Evolutionary conservation across 192 early-diverging fungal genomes (phyloP), one percentile per base, ranked within the genome.

Genomic region (Geosiphon pyriformis): DNA sequence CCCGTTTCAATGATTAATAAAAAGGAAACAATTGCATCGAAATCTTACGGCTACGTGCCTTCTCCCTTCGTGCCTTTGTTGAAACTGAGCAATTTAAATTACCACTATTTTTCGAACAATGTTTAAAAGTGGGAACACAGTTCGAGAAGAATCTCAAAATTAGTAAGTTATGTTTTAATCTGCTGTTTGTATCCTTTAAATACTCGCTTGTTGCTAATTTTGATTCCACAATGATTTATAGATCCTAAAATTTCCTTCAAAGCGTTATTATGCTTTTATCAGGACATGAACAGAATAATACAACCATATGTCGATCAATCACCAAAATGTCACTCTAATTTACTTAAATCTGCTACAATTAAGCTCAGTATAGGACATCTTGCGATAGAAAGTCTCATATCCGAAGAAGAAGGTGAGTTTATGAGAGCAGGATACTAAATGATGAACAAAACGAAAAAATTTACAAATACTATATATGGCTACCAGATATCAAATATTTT

Each of bases 101-200:
- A 26, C 52, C 52, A 22, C 67, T 65, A 26, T 37, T 79, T n/a
- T 80, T 78, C 68, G 80, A 81, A 25, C 75, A 68, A 20, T 31
- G 76, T 4, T 31, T 83, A 0, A 59, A 73, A 42, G 71, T 72
- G 27, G 74, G 74, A 4, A 70, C 67, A 10, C 60, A 62, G 0
- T 81, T 72, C 42, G 82, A 83, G n/a, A 74, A 67, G 51, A 48
- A 66, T 27, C 70, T 53, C 3, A 65, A 68, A 22, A 65, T 70
- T 25, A 70, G 71, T 67, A 56, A 18, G 25, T 65, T 47, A 0
- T n/a, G 53, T 37, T 6, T 22, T 6, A 32, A 8, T 55, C 17
- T 20, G 8, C 2, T 30, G 4, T 17, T 30, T 57, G 8, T 10
- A 10, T 29, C 18, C 3, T 31, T 25, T 3, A 26, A 11, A 35